Percentiles rank a stretch among this genome's conserved stretches.
Conservation (phyloP, 768 basidiomycete species). For the Boletus rex-veris region DNA sequence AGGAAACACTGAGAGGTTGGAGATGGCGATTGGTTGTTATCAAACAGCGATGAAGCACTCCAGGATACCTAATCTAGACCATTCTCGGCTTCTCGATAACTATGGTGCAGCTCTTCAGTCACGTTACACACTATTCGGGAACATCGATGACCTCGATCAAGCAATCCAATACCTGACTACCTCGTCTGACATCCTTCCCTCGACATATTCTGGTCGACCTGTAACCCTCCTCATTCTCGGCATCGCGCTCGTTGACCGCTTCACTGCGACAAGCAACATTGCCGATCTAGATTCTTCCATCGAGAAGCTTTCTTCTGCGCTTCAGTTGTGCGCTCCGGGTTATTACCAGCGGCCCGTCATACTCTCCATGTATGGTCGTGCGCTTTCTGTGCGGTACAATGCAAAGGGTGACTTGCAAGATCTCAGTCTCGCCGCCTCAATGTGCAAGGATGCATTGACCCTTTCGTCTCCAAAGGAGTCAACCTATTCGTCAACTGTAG, state of each 20-base stretch:
- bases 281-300: conserved; percentile 18
- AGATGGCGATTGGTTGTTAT: conserved; percentile 21
- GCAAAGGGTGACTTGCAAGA: conserved; percentile 14
- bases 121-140: conserved; percentile 12
- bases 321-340: conserved; percentile 10
- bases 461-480: not conserved
- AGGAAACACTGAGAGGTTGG: conserved; percentile 15
- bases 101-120: conserved; percentile 16
- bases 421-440: conserved; percentile 11
- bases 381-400: conserved; percentile 14
- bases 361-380: conserved; percentile 10
- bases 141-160: conserved; percentile 20
- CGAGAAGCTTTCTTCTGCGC: conserved; percentile 9
- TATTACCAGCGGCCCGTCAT: conserved; percentile 2
- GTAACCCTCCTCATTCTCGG: conserved; percentile 16
- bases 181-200: conserved; percentile 15
- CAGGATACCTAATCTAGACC: conserved; percentile 8
- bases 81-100: conserved; percentile 19
- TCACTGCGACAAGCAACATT: conserved; percentile 3
- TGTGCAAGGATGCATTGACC: conserved; percentile 16
- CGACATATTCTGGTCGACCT: conserved; percentile 2
- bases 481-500: conserved; percentile 1
- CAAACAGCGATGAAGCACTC: conserved; percentile 16
- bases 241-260: conserved; percentile 3
- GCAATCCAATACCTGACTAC: conserved; percentile 20